Conservation (phyloP, 352 stramenopile genomes). For the Globisporangium nodosum region DNA sequence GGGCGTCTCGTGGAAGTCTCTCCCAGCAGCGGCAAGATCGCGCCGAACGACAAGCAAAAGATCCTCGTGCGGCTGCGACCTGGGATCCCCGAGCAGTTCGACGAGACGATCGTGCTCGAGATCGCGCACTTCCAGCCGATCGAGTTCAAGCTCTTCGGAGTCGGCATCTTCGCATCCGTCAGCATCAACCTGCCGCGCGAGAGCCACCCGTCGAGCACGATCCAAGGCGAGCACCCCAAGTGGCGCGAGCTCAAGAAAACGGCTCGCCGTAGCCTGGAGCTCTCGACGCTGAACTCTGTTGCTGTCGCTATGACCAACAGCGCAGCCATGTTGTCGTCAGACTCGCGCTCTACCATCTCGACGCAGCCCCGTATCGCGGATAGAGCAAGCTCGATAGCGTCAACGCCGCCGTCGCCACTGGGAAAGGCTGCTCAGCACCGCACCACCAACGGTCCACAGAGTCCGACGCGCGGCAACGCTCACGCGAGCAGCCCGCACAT, state of each 20-base stretch:
- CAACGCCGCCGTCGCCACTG: conserved; percentile 17
- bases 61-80: conserved; percentile 85
- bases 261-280: conserved; percentile 37
- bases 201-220: conserved; percentile 43
- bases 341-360: conserved; percentile 58
- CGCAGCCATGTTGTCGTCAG: conserved; percentile 14
- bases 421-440: conserved; percentile 12
- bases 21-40: conserved; percentile 80
- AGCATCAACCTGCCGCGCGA: conserved; percentile 85
- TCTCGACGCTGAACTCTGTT: conserved; percentile 19
- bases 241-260: conserved; percentile 72
- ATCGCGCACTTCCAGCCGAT: conserved; percentile 94
- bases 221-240: conserved; percentile 52
- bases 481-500: conserved; percentile 16
- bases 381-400: conserved; percentile 24
- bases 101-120: conserved; percentile 89
- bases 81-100: conserved; percentile 82
- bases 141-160: conserved; percentile 83
- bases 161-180: conserved; percentile 90
- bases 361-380: conserved; percentile 26
- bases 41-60: conserved; percentile 85
- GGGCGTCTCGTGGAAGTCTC: conserved; percentile 66
- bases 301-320: conserved; percentile 15
- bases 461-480: conserved; percentile 14
- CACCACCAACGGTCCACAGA: conserved; percentile 14